A percentile compares a stretch with the other conserved stretches of the same genome.
These are phyloP conservation scores for Kurtzmaniella cleridarum DNA, from an alignment of 805 yeast genomes.

Conservation along the genomic window DNA sequence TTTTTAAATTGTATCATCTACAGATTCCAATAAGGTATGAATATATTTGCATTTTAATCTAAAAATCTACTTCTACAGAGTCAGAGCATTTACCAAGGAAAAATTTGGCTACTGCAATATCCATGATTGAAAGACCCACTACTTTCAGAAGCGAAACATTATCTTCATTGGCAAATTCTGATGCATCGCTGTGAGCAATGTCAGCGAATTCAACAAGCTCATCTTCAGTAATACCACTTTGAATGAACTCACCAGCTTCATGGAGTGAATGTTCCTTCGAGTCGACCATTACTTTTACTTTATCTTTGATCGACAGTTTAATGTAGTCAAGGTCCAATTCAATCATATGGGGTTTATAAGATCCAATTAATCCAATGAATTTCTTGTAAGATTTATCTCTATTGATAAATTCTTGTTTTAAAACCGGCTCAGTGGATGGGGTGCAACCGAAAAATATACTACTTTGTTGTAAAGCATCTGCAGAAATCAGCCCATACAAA, in stretches of 20 bases:
- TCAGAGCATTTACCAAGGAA: constrained; percentile 19
- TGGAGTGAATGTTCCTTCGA: constrained; percentile 49
- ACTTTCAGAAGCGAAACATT: constrained; percentile 45
- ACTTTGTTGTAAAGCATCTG: constrained; percentile 11
- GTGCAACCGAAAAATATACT: constrained; percentile 55
- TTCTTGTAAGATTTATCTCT: constrained; percentile 19
- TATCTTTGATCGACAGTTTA: constrained; percentile 19
- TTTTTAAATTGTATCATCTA: too few species aligned
- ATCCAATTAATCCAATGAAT: constrained; percentile 58
- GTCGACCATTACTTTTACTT: constrained; percentile 51
- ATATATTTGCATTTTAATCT: too few species aligned
- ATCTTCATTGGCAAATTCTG: constrained; percentile 11
- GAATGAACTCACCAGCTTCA: constrained; percentile 65
- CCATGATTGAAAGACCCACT: constrained; percentile 65
- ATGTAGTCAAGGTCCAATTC: constrained; percentile 50
- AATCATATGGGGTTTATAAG: constrained; percentile 62
- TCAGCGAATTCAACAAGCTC: constrained; percentile 46
- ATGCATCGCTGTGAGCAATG: constrained; percentile 16
- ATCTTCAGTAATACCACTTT: constrained; percentile 30
- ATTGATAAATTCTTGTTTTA: constrained; percentile 26
- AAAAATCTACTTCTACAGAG: too few species aligned
- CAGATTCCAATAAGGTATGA: too few species aligned
- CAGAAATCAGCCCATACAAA: constrained; percentile 10
- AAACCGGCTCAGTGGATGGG: constrained; percentile 49
- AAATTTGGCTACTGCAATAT: constrained; percentile 45